Percentiles rank a stretch among this genome's conserved stretches.
phyloP scores from a whole-genome alignment of 2,329 filamentous ascomycete genomes.

The Paraconiothyrium brasiliense region DNA sequence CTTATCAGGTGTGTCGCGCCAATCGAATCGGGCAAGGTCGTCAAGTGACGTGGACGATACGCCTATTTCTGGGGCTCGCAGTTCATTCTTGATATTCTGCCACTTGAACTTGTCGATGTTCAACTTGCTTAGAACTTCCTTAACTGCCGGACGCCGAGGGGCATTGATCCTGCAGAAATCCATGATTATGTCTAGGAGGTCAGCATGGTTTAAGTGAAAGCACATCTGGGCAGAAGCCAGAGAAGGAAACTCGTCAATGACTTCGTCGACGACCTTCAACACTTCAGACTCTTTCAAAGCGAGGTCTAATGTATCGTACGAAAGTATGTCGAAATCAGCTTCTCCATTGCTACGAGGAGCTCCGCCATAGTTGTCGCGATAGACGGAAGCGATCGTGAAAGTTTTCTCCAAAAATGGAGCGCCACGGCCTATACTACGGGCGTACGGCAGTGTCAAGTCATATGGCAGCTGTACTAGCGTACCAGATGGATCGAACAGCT shows the following conservation, averaged over 20 bases:
- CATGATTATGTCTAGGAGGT: slow-evolving; percentile 86
- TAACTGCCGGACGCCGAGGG: slow-evolving; percentile 74
- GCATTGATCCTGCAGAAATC: slow-evolving; percentile 84
- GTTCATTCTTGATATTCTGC: slow-evolving; percentile 81
- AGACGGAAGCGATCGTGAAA: slow-evolving; percentile 88
- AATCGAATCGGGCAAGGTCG: slow-evolving; percentile 90
- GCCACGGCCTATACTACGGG: slow-evolving; percentile 80
- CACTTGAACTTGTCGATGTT: slow-evolving; percentile 84
- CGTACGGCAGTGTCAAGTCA: slow-evolving; percentile 89
- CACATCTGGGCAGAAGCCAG: slow-evolving; percentile 78
- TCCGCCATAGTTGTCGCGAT: slow-evolving; percentile 80
- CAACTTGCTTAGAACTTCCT: slow-evolving; percentile 85
- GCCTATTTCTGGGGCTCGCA: slow-evolving; percentile 82
- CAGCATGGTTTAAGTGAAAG: slow-evolving; percentile 89
- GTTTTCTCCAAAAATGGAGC: slow-evolving; percentile 74
- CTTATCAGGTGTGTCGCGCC: slow-evolving; percentile 78
- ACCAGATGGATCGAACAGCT: slow-evolving; percentile 82
- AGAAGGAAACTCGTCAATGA: slow-evolving; percentile 81
- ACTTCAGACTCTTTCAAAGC: slow-evolving; percentile 92
- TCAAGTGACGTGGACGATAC: slow-evolving; percentile 90
- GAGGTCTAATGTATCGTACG: slow-evolving; percentile 79
- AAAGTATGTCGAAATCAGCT: slow-evolving; percentile 97
- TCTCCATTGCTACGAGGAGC: slow-evolving; percentile 86
- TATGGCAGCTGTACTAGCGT: slow-evolving; percentile 94
- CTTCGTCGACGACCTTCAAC: slow-evolving; percentile 93